These are phyloP conservation scores for Cyclotella kingstonii DNA, from an alignment of 108 stramenopile genomes.

Conservation along the genomic window DNA sequence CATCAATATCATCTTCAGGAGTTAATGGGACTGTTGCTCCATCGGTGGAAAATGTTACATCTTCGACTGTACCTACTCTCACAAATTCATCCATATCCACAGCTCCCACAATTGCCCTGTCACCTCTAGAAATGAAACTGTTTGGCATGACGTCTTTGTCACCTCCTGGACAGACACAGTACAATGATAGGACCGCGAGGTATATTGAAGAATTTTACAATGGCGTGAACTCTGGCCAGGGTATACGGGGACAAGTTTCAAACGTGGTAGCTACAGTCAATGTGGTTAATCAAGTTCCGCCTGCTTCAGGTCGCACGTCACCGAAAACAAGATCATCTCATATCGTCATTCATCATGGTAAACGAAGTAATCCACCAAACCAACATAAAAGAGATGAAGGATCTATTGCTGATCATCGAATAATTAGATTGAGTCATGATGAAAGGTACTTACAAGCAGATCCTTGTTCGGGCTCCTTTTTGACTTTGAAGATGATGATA, in stretches of 20 bases:
- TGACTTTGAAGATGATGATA: constrained; percentile 4
- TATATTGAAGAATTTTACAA: constrained; percentile 28
- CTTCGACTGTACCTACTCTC: not conserved
- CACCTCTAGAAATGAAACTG: constrained; percentile 19
- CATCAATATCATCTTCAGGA: constrained; percentile 1
- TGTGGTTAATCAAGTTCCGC: constrained; percentile 8
- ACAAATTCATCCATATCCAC: not conserved
- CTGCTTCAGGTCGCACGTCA: not conserved
- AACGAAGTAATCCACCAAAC: not conserved
- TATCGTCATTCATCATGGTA: not conserved
- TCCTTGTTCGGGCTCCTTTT: constrained; percentile 12
- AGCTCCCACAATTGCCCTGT: not conserved
- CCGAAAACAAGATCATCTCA: not conserved
- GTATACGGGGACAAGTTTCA: constrained; percentile 10
- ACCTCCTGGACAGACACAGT: constrained; percentile 1
- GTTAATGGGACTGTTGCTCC: not conserved
- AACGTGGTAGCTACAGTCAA: constrained; percentile 11
- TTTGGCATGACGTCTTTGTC: constrained; percentile 10
- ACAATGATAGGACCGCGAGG: constrained; percentile 14
- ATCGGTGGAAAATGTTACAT: not conserved
- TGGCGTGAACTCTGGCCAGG: not conserved
- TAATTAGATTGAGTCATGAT: not conserved
- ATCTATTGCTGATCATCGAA: not conserved
- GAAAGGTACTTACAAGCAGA: constrained; percentile 4
- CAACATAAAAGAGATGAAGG: not conserved